Conservation (phyloP, 495 filamentous ascomycete species). For the Neurospora intermedia region DNA sequence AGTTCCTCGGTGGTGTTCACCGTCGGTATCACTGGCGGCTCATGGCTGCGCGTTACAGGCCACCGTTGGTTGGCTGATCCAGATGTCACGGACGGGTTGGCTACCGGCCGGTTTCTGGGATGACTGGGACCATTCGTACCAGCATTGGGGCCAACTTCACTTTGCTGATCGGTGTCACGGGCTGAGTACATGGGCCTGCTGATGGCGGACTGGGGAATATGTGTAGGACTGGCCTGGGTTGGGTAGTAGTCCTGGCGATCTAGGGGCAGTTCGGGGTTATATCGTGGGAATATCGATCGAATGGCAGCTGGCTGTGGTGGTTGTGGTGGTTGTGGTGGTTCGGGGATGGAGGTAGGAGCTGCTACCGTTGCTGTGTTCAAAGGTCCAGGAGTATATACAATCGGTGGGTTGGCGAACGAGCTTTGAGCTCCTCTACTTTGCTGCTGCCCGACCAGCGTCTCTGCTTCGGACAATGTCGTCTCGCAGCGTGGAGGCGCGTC, state of each 20-base stretch:
- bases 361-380: neutral
- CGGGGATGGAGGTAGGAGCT: constrained; percentile 13
- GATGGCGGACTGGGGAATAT: constrained; percentile 46
- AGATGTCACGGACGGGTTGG: constrained; percentile 16
- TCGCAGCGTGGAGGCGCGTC: constrained; percentile 33
- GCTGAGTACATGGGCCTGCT: constrained; percentile 47
- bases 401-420: constrained; percentile 38
- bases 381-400: constrained; percentile 21
- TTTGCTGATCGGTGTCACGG: constrained; percentile 13
- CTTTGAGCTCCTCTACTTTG: constrained; percentile 34
- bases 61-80: neutral
- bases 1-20: constrained; percentile 42
- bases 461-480: constrained; percentile 40
- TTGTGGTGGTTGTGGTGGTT: constrained; percentile 3
- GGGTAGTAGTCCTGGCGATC: constrained; percentile 60
- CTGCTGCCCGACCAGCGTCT: constrained; percentile 37
- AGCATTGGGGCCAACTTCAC: constrained; percentile 12
- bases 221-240: constrained; percentile 40
- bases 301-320: constrained; percentile 23
- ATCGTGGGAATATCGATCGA: constrained; percentile 67
- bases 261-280: constrained; percentile 59
- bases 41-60: constrained; percentile 15
- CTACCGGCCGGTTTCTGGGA: neutral
- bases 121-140: neutral
- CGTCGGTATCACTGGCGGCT: constrained; percentile 33